A percentile compares a stretch with the other conserved stretches of the same genome.
Conservation (phyloP, 306 rosid genomes). For the Cucurbita pepo region DNA sequence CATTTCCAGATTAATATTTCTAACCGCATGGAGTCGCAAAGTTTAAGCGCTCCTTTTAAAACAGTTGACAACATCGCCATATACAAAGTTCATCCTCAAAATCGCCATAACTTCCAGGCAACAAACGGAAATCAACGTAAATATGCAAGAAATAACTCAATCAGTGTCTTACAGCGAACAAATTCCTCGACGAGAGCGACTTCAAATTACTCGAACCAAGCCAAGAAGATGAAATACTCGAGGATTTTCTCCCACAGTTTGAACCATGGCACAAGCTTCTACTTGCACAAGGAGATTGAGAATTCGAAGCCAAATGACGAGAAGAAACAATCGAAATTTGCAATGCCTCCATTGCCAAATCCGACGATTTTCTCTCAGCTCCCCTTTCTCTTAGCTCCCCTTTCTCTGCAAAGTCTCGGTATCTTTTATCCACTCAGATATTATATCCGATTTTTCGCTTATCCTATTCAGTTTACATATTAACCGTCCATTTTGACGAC, state of each 20-base stretch:
- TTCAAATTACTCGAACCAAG: constrained; percentile 14
- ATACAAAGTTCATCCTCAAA: neutral
- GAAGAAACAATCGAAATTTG: constrained; percentile 47
- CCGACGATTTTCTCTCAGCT: neutral
- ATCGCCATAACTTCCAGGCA: neutral
- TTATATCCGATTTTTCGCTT: neutral
- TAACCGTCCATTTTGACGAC: neutral
- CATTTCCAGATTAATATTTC: neutral
- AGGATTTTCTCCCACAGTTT: constrained; percentile 14
- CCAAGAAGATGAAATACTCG: constrained; percentile 32
- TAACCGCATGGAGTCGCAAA: neutral
- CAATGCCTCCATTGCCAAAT: constrained; percentile 50
- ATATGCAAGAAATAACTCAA: neutral
- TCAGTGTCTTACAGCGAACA: constrained; percentile 50
- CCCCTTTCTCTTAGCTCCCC: neutral
- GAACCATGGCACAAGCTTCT: constrained; percentile 10
- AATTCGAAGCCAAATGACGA: constrained; percentile 43
- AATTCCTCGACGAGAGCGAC: constrained; percentile 46
- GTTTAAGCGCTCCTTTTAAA: neutral
- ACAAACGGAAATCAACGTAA: neutral
- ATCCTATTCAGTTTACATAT: neutral
- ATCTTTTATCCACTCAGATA: constrained; percentile 24
- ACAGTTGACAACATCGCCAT: no score
- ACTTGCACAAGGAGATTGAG: constrained; percentile 20
- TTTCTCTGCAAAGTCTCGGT: neutral